These are phyloP conservation scores for Naganishia vaughanmartiniae DNA, from an alignment of 768 basidiomycete species.

Conservation along the genomic window DNA sequence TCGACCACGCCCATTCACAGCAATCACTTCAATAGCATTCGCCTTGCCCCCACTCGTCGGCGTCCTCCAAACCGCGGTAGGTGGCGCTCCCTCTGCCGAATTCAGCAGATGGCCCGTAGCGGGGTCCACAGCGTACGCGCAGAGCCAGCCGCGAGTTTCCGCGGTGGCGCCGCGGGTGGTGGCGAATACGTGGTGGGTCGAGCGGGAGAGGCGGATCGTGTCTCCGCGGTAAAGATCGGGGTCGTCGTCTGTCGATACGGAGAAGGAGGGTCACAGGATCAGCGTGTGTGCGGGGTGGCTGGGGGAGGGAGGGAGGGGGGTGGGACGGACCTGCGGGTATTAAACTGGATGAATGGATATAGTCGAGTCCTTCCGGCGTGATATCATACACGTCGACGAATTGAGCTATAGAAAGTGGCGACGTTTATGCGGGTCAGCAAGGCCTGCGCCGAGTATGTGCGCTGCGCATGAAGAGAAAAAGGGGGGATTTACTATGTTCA, in stretches of 20 bases:
- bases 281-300: neutral
- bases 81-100: neutral
- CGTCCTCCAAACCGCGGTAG: conserved; percentile 35
- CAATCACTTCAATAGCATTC: conserved; percentile 42
- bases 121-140: conserved; percentile 34
- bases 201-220: conserved; percentile 40
- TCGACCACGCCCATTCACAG: conserved; percentile 27
- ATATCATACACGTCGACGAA: conserved; percentile 44
- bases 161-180: conserved; percentile 42
- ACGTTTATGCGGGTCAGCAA: neutral
- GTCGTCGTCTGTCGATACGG: conserved; percentile 14
- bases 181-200: conserved; percentile 36
- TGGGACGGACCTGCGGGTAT: conserved; percentile 33
- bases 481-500: conserved; percentile 38
- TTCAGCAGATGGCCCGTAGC: conserved; percentile 25
- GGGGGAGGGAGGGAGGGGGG: conserved; percentile 1
- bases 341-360: conserved; percentile 37
- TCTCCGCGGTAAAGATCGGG: conserved; percentile 41
- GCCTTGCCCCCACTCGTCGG: conserved; percentile 44
- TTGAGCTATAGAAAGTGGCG: conserved; percentile 31
- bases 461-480: no score
- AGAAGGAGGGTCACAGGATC: neutral
- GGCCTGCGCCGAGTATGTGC: neutral
- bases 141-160: conserved; percentile 35
- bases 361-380: conserved; percentile 24